Percentiles rank a stretch among this genome's conserved stretches.
phyloP scores from a whole-genome alignment of 1,139 yeast genomes.

The Yamadazyma siamensis region DNA sequence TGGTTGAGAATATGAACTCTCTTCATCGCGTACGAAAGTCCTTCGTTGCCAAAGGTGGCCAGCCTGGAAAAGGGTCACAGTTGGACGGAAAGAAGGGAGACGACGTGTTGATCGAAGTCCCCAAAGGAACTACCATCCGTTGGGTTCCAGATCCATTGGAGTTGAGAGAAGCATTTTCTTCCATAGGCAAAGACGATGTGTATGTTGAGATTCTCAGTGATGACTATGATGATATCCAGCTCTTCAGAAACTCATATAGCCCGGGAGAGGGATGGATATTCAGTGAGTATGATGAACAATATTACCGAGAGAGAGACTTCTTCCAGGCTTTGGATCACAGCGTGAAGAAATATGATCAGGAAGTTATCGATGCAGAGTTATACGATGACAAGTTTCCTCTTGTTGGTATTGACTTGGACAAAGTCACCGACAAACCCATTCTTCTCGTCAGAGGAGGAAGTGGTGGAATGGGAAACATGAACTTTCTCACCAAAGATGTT shows the following conservation, averaged over 20 bases:
- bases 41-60: slow-evolving; percentile 72
- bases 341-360: slow-evolving; percentile 63
- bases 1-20: slow-evolving; percentile 66
- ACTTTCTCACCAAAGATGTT: slow-evolving; percentile 76
- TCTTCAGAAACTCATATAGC: slow-evolving; percentile 53
- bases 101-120: slow-evolving; percentile 78
- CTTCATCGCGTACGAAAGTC: slow-evolving; percentile 65
- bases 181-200: slow-evolving; percentile 19
- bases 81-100: slow-evolving; percentile 81
- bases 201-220: slow-evolving; percentile 27
- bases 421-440: slow-evolving; percentile 65
- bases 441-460: slow-evolving; percentile 76
- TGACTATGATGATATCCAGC: slow-evolving; percentile 40
- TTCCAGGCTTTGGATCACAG: slow-evolving; percentile 60
- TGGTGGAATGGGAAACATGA: slow-evolving; percentile 97
- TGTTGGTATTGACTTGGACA: slow-evolving; percentile 69
- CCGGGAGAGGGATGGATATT: slow-evolving; percentile 89
- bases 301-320: slow-evolving; percentile 61
- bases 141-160: slow-evolving; percentile 79
- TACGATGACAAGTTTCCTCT: slow-evolving; percentile 69
- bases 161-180: slow-evolving; percentile 34
- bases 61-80: slow-evolving; percentile 68
- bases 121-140: slow-evolving; percentile 81
- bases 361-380: slow-evolving; percentile 58
- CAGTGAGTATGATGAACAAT: slow-evolving; percentile 69